These are phyloP conservation scores for Xylaria flabelliformis DNA, from an alignment of 495 filamentous ascomycete genomes.

Conservation along the genomic window DNA sequence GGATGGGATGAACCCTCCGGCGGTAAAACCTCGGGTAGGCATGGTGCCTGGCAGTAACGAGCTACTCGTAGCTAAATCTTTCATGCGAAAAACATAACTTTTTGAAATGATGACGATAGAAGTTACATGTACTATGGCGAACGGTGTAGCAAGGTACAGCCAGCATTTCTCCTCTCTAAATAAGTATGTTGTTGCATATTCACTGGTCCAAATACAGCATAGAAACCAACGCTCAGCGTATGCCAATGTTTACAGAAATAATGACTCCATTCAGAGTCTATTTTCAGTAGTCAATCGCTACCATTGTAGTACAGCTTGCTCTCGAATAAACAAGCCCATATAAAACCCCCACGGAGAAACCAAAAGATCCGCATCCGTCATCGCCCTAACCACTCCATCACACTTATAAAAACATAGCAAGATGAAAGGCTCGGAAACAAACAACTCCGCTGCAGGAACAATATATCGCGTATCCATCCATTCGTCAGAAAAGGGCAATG, in stretches of 20 bases:
- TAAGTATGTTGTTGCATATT: neutral
- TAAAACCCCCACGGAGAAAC: neutral
- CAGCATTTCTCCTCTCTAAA: neutral
- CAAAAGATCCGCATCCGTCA: neutral
- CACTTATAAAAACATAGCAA: neutral
- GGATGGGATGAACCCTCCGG: neutral
- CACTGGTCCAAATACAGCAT: neutral
- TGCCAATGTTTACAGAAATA: neutral
- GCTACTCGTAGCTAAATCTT: neutral
- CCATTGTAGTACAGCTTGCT: neutral
- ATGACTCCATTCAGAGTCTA: neutral
- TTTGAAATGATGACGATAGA: neutral
- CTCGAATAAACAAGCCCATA: neutral
- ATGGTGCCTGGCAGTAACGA: neutral
- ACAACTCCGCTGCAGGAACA: constrained; percentile 22
- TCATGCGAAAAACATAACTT: neutral
- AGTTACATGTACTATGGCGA: neutral
- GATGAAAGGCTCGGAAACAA: constrained; percentile 22
- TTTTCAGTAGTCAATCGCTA: neutral
- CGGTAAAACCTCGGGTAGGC: constrained; percentile 25
- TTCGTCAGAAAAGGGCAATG: constrained; percentile 20
- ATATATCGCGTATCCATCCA: constrained; percentile 5
- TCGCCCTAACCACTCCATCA: neutral
- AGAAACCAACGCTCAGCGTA: neutral
- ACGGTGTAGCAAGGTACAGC: neutral